Conservation (phyloP, 2,329 filamentous ascomycete species). For the Neurospora crassa region DNA sequence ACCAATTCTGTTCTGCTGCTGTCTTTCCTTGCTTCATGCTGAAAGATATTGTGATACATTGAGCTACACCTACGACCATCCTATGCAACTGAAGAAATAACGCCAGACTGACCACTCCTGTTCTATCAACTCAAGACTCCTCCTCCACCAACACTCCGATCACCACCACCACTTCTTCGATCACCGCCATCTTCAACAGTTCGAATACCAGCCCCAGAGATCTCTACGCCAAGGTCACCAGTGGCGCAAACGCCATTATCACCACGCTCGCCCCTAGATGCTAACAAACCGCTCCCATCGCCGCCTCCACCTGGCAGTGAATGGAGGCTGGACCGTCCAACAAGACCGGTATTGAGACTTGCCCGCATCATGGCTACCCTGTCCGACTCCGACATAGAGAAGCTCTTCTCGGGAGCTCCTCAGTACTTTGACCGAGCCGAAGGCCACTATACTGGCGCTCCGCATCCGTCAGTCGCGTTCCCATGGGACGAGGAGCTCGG, state of each 20-base stretch:
- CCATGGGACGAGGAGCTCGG: constrained; percentile 55
- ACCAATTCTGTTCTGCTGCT: neutral
- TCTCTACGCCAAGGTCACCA: neutral
- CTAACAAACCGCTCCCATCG: constrained; percentile 48
- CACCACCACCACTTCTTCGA: neutral
- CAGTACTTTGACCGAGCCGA: constrained; percentile 57
- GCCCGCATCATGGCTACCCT: constrained; percentile 51
- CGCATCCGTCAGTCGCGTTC: constrained; percentile 55
- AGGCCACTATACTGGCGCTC: constrained; percentile 48
- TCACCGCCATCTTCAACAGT: neutral
- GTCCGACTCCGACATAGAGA: constrained; percentile 51
- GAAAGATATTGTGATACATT: neutral
- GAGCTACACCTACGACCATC: neutral
- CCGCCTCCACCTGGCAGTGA: constrained; percentile 37
- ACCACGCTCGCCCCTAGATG: constrained; percentile 32
- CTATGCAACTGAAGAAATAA: neutral
- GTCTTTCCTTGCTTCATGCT: neutral
- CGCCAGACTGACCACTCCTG: neutral
- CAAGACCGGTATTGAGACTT: constrained; percentile 39
- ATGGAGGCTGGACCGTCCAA: constrained; percentile 28
- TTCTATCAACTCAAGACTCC: neutral
- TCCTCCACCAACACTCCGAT: neutral
- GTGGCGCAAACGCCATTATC: constrained; percentile 14
- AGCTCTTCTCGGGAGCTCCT: constrained; percentile 66
- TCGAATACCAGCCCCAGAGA: neutral